Base-by-base conservation (phyloP, 2,329 filamentous ascomycete genomes). In the Aspergillus transmontanensis region DNA sequence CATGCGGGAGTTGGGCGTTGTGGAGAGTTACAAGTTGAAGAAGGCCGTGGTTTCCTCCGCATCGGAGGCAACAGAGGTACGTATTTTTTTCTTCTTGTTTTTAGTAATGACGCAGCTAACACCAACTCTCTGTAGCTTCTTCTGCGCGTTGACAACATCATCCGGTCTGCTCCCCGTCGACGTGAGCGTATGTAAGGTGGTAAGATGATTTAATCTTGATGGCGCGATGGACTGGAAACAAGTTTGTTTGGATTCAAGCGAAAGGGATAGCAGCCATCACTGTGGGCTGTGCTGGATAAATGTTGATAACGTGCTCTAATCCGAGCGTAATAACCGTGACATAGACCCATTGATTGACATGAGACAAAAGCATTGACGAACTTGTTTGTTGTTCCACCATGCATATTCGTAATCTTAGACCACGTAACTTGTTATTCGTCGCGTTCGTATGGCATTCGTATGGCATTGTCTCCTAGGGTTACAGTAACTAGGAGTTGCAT, bases 21-120 rank as follows among this genome's bases (percentile, higher is more conserved):
- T 99, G 70, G 95, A 99, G 83, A 96, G 93, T 79, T 98, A 97
- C 85, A 99, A 99, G 86, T 83, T 99, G 77, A 99, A 99, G 87
- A 90, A 89, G 77, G 95, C 95, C n/a, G 95, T 99, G 60, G 95
- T 99, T 58, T 96, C 91, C 59, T 97, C 93, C 65, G 95, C 95
- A 26, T 96, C 93, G 63, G 95, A 99, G 82, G 95, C 95, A 66
- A 94, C 95, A 69, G 95, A 99, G 87, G 93, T 96, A 84, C 21
- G 21, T 21, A 21, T 28, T 28, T 28, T 28, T 28, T 28, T 21
- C 36, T 30, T n/a, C 54, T 23, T 39, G 9, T n/a, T 12, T 43
- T 36, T 12, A 34, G 53, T 21, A 6, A 10, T 16, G 16, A 23
- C 41, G 32, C 56, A 32, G 61, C 72, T 72, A 67, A 72, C 64